Base-by-base conservation (phyloP, 768 basidiomycete genomes). In the Lactifluus piperatus region DNA sequence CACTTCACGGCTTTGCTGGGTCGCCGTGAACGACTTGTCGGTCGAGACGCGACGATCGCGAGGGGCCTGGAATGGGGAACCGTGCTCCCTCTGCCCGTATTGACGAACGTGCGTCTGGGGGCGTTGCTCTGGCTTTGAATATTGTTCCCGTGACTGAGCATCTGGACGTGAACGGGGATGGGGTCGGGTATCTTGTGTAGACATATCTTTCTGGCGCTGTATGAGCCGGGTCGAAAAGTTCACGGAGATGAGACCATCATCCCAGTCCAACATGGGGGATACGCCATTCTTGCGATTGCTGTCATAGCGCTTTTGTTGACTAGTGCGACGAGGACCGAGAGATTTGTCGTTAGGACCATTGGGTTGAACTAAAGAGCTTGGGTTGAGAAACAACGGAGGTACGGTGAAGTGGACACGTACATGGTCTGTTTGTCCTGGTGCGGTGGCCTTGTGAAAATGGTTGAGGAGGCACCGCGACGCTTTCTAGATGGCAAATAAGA, bases 181-280 rank as follows among this genome's bases (percentile, higher is more conserved):
- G 36, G 32, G 11, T 22, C 10, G 14, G 4, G 32, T 27, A n/a
- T 6, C 27, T 32, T 16, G 41, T 3, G 2, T 13, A n/a, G 20
- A 37, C 22, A 5, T 8, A 9, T n/a, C 14, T 26, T 51, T 7
- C 20, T 60, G 48, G 22, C 24, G 58, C 2, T 3, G 34, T 24
- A 13, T 29, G 43, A 60, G 59, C 32, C 59, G 54, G 44, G 2
- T 56, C 13, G 59, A 26, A 30, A 60, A 60, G 36, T 6, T 51
- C 16, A 56, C 18, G 10, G 59, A 39, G 49, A 56, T 54, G 11
- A 56, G 54, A 20, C 54, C 59, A 13, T 60, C 54, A 11, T 34
- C 49, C 59, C 54, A 56, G 14, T 22, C 29, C 8, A 49, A 45
- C 34, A 26, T 9, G 5, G 41, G 20, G 24, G 58, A 44, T 22